Evolutionary conservation across 192 early-diverging fungal species (phyloP), one percentile per base, ranked within the genome.

Genomic region (Podila clonocystis): DNA sequence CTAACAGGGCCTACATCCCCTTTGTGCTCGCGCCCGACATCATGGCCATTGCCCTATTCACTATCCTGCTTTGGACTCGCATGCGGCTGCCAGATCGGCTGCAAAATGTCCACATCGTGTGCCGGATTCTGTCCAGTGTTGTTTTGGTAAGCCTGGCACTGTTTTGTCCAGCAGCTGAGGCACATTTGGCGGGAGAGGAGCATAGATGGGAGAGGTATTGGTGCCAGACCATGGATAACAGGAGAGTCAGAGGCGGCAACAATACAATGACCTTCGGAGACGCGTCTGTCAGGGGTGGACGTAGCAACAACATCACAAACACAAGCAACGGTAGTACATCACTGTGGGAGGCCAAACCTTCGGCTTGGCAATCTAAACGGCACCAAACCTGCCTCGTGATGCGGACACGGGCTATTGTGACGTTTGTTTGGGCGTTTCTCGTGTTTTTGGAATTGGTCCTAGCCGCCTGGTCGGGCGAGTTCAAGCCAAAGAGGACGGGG

Each of bases 21-120:
- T 49, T 62, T 11, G 41, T 61, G 19, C 59, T 70, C 2, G n/a
- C 33, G 2, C 59, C 68, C 13, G 68, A 62, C 34, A 62, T 62
- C 48, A 31, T 50, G 29, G 68, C 55, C n/a, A 12, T 62, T 7
- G 41, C 48, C 2, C 20, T 70, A 31, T 48, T 70, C 45, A n/a
- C 29, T 5, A 50, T 70, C 5, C 30, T 70, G 13, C 30, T 70
- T 1, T 70, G 68, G 68, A 22, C 31, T 3, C 45, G 58, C 15
- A 62, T 70, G 29, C 45, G 48, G 28, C 50, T 70, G 5, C 60
- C 48, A 4, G 45, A 34, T 62, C 59, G 68, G 9, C 20, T 45
- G 19, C 62, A 60, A 20, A 61, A 17, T 9, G 9, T 30, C 19
- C 59, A 70, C 62, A 31, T 13, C 31, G 20, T 33, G 28, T 65